Evolutionary conservation across 1,139 yeast species (phyloP).

Genomic region (Hanseniaspora sp.): DNA sequence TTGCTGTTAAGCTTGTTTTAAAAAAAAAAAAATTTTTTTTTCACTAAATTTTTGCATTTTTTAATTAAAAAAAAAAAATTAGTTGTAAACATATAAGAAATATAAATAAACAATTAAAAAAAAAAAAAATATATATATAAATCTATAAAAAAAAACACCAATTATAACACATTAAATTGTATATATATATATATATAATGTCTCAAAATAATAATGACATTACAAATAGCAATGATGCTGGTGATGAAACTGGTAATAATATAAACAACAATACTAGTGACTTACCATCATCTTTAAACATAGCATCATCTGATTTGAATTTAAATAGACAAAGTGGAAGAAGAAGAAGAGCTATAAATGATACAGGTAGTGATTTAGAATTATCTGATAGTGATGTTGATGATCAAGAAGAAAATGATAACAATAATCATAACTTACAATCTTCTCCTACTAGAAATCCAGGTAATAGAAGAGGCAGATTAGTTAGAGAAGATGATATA

Average conservation of each 20-base stretch:
- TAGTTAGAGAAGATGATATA: conserved; percentile 22
- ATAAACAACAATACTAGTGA: conserved; percentile 7
- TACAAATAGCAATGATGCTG: conserved; percentile 22
- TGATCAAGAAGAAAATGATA: not conserved
- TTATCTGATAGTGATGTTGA: conserved; percentile 15
- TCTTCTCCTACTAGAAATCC: conserved; percentile 20
- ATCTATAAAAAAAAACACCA: not conserved
- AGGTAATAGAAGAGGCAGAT: conserved; percentile 16
- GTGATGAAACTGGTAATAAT: not conserved
- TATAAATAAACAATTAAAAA: not conserved
- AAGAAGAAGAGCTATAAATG: conserved; percentile 23
- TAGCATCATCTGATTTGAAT: conserved; percentile 7
- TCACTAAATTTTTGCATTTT: not conserved
- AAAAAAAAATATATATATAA: not conserved
- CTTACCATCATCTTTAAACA: conserved; percentile 1
- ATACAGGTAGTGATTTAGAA: conserved; percentile 19
- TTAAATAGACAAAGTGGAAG: conserved; percentile 21
- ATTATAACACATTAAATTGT: no score
- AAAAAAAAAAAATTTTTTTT: no score
- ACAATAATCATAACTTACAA: conserved; percentile 3
- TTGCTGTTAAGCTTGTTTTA: no score
- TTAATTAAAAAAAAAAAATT: no score
- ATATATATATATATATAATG: not conserved
- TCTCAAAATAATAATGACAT: not conserved
- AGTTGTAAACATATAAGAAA: not conserved